Percentiles rank a stretch among this genome's conserved stretches.
Evolutionary conservation across 2,329 filamentous ascomycete genomes (phyloP).

Genomic region (Xylaria sp.): DNA sequence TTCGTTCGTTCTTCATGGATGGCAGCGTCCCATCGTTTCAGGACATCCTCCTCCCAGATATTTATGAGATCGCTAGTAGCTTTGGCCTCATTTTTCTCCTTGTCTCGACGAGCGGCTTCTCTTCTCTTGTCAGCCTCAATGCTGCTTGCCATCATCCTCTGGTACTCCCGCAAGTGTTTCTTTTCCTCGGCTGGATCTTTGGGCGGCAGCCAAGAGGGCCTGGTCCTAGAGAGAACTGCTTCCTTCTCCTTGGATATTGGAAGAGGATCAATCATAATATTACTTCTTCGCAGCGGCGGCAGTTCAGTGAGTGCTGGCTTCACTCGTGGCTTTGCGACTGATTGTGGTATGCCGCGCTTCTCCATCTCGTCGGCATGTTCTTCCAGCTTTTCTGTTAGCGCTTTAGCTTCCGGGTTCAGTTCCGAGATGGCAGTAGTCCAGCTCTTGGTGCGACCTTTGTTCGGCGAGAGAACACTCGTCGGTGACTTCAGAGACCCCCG

Average conservation of each 20-base stretch:
- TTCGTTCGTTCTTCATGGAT: constrained; percentile 63
- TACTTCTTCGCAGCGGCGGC: constrained; percentile 64
- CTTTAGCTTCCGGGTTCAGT: constrained; percentile 66
- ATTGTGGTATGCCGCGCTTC: constrained; percentile 35
- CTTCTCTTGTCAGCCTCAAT: constrained; percentile 55
- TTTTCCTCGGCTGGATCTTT: constrained; percentile 89
- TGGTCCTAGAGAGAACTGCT: constrained; percentile 71
- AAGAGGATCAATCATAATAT: constrained; percentile 79
- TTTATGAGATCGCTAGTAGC: constrained; percentile 50
- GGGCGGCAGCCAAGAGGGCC: constrained; percentile 78
- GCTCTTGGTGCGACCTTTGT: constrained; percentile 59
- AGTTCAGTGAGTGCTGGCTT: constrained; percentile 65
- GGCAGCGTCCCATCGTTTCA: constrained; percentile 71
- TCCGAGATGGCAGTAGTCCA: constrained; percentile 68
- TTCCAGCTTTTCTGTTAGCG: constrained; percentile 73
- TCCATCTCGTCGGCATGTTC: constrained; percentile 64
- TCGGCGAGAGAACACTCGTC: constrained; percentile 37
- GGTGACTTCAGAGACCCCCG: constrained; percentile 57
- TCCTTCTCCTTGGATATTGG: constrained; percentile 84
- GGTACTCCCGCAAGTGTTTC: constrained; percentile 79
- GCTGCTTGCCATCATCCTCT: constrained; percentile 70
- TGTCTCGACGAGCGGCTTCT: constrained; percentile 48
- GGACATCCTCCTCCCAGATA: constrained; percentile 70
- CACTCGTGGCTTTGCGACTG: constrained; percentile 45
- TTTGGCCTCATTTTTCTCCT: constrained; percentile 50